These are phyloP conservation scores for Candida pseudoglaebosa DNA, from an alignment of 805 yeast genomes.

Conservation along the genomic window DNA sequence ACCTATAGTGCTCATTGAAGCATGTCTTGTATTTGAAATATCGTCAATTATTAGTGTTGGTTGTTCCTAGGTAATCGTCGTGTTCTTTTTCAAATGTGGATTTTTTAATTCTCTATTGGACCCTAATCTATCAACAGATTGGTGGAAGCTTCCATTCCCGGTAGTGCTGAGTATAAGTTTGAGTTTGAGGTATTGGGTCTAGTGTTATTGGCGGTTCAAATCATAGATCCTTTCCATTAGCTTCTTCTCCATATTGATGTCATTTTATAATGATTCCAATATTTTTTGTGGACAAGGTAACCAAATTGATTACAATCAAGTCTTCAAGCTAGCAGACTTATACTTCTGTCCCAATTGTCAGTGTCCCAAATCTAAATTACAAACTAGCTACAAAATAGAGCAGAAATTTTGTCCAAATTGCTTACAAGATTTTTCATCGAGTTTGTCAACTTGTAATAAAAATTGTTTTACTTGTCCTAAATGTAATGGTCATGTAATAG, in stretches of 20 bases:
- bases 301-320: conserved; percentile 5
- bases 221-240: no score
- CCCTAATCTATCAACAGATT: no score
- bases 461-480: conserved; percentile 39
- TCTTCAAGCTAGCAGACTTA: conserved; percentile 20
- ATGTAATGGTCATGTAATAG: conserved; percentile 25
- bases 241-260: conserved; percentile 14
- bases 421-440: conserved; percentile 29
- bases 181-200: no score
- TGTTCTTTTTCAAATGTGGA: no score
- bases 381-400: conserved; percentile 22
- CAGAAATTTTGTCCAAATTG: conserved; percentile 37
- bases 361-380: conserved; percentile 21
- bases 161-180: no score
- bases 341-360: conserved; percentile 38
- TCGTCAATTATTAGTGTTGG: no score
- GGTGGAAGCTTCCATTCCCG: no score
- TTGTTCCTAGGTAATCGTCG: no score
- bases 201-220: no score
- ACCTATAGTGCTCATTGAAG: no score
- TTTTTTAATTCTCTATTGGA: no score
- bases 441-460: conserved; percentile 23
- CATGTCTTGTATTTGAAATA: no score
- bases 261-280: conserved; percentile 20
- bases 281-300: conserved; percentile 16